These are phyloP conservation scores for Pisolithus marmoratus DNA, from an alignment of 768 basidiomycete genomes.

Conservation along the genomic window DNA sequence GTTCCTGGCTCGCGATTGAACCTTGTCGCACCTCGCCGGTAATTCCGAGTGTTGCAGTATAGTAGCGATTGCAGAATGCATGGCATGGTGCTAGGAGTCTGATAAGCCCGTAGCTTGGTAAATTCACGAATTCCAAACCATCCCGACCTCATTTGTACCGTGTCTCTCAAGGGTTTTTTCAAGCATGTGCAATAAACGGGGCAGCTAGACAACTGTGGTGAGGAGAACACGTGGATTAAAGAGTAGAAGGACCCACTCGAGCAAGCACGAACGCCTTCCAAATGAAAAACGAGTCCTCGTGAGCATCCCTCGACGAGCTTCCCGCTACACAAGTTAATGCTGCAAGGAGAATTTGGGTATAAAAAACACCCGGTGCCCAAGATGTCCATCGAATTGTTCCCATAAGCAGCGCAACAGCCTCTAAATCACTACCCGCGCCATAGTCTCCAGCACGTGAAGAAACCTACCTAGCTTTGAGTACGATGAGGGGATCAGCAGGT, in stretches of 20 bases:
- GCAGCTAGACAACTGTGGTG: slow-evolving; percentile 41
- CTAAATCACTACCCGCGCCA: slow-evolving; percentile 53
- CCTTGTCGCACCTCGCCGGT: slow-evolving; percentile 47
- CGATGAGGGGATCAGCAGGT: background rate
- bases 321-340: slow-evolving; percentile 60
- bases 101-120: slow-evolving; percentile 6
- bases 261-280: slow-evolving; percentile 74
- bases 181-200: slow-evolving; percentile 50
- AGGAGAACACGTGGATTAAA: background rate
- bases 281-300: slow-evolving; percentile 33
- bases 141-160: slow-evolving; percentile 47
- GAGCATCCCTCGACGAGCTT: slow-evolving; percentile 28
- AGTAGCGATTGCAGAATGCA: slow-evolving; percentile 46
- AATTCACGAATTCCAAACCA: slow-evolving; percentile 37
- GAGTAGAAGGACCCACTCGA: slow-evolving; percentile 42
- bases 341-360: slow-evolving; percentile 60
- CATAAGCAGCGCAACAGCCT: slow-evolving; percentile 50
- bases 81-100: slow-evolving; percentile 29
- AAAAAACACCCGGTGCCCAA: slow-evolving; percentile 59
- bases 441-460: slow-evolving; percentile 51
- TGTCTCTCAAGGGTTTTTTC: slow-evolving; percentile 46
- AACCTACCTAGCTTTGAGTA: slow-evolving; percentile 37
- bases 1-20: slow-evolving; percentile 30
- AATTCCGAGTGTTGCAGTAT: slow-evolving; percentile 50
- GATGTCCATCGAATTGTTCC: slow-evolving; percentile 56